Conservation (phyloP, 768 basidiomycete species). For the Mycena floridula region DNA sequence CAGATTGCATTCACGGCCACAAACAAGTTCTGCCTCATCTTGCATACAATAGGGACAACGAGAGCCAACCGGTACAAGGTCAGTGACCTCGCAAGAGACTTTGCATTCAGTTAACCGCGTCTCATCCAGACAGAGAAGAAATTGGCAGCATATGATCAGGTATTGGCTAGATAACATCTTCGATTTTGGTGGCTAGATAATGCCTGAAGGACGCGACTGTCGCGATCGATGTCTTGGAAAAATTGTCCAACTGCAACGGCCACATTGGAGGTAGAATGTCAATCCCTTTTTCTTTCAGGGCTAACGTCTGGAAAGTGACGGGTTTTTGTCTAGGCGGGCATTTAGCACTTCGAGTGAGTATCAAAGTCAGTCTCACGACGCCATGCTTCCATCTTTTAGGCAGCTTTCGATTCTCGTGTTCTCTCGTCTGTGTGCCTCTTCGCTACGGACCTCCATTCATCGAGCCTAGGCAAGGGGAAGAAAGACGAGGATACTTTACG, state of each 20-base stretch:
- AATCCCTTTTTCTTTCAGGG: too few relatives aligned
- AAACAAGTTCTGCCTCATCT: not conserved
- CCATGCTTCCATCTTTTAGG: slow-evolving; percentile 39
- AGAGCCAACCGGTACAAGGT: slow-evolving; percentile 93
- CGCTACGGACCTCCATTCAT: slow-evolving; percentile 88
- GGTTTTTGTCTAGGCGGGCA: slow-evolving; percentile 92
- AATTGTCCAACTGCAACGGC: slow-evolving; percentile 82
- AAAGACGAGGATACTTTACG: slow-evolving; percentile 79
- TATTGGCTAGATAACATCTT: slow-evolving; percentile 16
- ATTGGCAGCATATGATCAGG: slow-evolving; percentile 85
- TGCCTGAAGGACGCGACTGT: slow-evolving; percentile 65
- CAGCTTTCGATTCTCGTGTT: slow-evolving; percentile 82
- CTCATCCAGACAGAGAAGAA: slow-evolving; percentile 76
- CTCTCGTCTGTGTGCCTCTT: slow-evolving; percentile 90
- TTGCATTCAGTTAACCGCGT: not conserved
- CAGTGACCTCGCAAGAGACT: not conserved
- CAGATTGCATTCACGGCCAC: not conserved
- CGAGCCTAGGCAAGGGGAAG: slow-evolving; percentile 79
- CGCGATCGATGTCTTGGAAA: slow-evolving; percentile 66
- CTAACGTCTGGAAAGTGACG: slow-evolving; percentile 60
- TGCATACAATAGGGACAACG: slow-evolving; percentile 71
- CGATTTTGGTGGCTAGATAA: not conserved
- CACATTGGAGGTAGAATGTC: slow-evolving; percentile 81
- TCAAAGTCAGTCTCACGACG: slow-evolving; percentile 23
- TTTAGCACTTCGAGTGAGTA: slow-evolving; percentile 48